Percentiles rank a stretch among this genome's conserved stretches.
Conservation (phyloP, 164 flowering plant species). For the Nelumbo lutea region DNA sequence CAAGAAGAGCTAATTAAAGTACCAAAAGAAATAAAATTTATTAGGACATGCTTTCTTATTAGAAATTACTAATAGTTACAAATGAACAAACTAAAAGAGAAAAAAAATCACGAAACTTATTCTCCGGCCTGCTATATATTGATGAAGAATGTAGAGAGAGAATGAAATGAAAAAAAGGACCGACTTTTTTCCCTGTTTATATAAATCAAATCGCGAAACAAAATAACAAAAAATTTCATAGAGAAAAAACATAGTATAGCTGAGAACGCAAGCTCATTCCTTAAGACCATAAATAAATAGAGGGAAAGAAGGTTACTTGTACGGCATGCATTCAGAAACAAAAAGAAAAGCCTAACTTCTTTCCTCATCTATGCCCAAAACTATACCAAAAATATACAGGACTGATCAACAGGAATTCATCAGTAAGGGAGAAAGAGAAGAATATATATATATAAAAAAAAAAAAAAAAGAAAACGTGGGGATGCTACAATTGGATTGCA, state of each 20-base stretch:
- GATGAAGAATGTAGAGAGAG: too few species aligned
- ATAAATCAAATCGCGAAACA: background rate
- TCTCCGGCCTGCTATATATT: too few species aligned
- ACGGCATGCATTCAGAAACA: conserved; percentile 26
- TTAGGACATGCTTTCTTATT: background rate
- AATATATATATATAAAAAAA: background rate
- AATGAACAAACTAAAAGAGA: background rate
- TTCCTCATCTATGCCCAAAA: background rate
- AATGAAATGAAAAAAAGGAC: background rate
- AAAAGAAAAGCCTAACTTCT: background rate
- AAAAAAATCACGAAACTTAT: too few species aligned
- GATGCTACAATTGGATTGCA: background rate
- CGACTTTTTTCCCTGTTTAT: background rate
- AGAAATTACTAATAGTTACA: background rate
- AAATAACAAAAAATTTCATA: background rate
- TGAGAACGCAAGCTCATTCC: conserved; percentile 4
- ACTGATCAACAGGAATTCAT: background rate
- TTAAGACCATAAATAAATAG: conserved; percentile 4
- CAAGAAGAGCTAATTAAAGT: background rate
- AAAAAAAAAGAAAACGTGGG: background rate
- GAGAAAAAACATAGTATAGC: too few species aligned
- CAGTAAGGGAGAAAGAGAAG: background rate
- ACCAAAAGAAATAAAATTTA: background rate
- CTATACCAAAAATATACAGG: background rate
- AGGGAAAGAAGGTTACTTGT: conserved; percentile 18